Conservation (phyloP, 306 rosid genomes). For the Cicer arietinum region DNA sequence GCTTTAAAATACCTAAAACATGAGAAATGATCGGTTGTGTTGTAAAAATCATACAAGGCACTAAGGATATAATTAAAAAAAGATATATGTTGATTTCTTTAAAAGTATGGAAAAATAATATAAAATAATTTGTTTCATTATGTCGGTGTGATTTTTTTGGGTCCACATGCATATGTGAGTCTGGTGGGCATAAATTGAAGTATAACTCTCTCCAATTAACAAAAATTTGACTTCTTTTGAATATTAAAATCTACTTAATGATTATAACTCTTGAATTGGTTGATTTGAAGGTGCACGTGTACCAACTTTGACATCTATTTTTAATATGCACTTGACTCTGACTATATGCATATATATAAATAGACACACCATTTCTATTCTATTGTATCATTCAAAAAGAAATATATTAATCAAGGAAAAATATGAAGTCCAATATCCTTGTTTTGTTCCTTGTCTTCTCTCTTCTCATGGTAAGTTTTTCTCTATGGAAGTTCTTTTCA, state of each 20-base stretch:
- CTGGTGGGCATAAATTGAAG: not conserved
- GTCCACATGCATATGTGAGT: no score
- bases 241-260: not conserved
- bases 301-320: not conserved
- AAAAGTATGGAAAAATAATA: no score
- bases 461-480: slow-evolving; percentile 43
- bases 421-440: slow-evolving; percentile 52
- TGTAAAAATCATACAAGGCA: no score
- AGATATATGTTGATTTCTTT: no score
- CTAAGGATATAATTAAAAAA: no score
- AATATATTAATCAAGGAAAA: not conserved
- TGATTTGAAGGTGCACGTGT: not conserved
- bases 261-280: not conserved
- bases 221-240: not conserved
- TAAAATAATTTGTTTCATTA: no score
- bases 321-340: not conserved
- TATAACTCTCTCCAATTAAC: not conserved
- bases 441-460: slow-evolving; percentile 47
- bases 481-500: not conserved
- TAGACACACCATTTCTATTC: not conserved
- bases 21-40: no score
- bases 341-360: not conserved
- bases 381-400: slow-evolving; percentile 10
- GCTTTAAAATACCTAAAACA: no score
- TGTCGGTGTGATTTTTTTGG: no score